These are phyloP conservation scores for Aspergillus heteromorphus DNA, from an alignment of 495 filamentous ascomycete species.

Conservation along the genomic window DNA sequence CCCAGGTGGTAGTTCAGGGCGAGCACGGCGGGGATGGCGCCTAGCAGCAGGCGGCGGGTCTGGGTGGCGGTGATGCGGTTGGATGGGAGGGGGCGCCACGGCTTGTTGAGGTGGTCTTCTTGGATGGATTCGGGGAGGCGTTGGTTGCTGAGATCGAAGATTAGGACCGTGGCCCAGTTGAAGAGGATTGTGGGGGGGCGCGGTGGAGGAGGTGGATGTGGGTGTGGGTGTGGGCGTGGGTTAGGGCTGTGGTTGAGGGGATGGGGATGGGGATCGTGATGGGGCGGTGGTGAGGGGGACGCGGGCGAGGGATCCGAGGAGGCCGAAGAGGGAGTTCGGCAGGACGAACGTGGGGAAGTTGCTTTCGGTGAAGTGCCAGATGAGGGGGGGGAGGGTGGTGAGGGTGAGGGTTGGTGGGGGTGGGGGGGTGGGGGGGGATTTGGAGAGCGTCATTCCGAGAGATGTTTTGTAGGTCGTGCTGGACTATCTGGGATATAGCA, in stretches of 20 bases:
- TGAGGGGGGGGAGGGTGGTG: constrained; percentile 7
- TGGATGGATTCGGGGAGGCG: constrained; percentile 36
- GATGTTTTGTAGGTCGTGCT: no score
- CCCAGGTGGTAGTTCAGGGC: constrained; percentile 28
- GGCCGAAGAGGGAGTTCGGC: constrained; percentile 12
- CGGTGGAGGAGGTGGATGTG: neutral
- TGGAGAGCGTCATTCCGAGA: no score
- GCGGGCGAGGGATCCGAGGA: constrained; percentile 8
- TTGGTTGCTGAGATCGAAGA: constrained; percentile 37
- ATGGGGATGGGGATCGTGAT: neutral
- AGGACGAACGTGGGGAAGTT: constrained; percentile 19
- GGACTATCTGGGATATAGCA: no score
- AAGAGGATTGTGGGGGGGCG: constrained; percentile 7
- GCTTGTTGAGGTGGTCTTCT: constrained; percentile 55
- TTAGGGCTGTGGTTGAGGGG: constrained; percentile 1
- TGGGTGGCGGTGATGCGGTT: constrained; percentile 32
- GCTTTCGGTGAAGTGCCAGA: constrained; percentile 21
- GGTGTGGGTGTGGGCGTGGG: no score
- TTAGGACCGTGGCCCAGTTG: constrained; percentile 8
- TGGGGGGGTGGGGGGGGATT: no score
- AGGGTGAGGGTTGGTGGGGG: neutral
- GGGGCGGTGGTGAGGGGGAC: constrained; percentile 3
- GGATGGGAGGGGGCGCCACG: constrained; percentile 50
- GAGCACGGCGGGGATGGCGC: constrained; percentile 29
- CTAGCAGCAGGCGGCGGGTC: constrained; percentile 31